phyloP scores from a whole-genome alignment of 148 eudicot genomes.

The Rhododendron ovatum region DNA sequence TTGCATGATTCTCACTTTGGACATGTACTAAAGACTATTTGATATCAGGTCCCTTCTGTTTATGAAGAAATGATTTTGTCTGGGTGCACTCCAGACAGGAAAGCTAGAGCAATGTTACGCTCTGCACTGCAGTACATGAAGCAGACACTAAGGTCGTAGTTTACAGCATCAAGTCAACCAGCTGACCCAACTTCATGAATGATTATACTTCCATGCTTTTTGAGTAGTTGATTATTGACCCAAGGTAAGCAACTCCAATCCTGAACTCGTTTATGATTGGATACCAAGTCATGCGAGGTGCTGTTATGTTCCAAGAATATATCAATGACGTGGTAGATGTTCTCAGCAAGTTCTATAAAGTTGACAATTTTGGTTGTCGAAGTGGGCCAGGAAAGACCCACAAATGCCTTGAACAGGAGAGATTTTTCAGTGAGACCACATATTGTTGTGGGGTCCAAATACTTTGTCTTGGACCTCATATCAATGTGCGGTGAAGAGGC shows the following conservation, averaged over 20 bases:
- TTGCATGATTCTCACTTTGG: neutral
- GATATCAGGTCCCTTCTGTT: conserved; percentile 81
- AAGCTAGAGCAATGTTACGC: conserved; percentile 87
- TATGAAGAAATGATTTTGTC: conserved; percentile 90
- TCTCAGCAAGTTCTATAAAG: neutral
- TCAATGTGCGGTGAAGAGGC: neutral
- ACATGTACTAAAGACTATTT: neutral
- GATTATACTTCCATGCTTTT: neutral
- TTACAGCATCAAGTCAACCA: neutral
- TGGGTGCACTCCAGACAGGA: conserved; percentile 82
- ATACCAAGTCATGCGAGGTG: neutral
- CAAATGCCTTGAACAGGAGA: neutral
- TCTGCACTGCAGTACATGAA: conserved; percentile 92
- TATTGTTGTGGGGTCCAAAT: neutral
- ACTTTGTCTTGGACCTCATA: neutral
- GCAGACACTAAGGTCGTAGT: conserved; percentile 50
- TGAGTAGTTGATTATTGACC: neutral
- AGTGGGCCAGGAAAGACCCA: neutral
- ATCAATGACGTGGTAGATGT: neutral
- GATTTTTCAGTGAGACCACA: neutral
- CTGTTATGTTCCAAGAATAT: neutral
- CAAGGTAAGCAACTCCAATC: conserved; percentile 7
- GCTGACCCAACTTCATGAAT: neutral
- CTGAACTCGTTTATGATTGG: neutral
- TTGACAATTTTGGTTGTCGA: neutral